Conservation (phyloP, 768 basidiomycete species). For the Lyophyllum shimeji region DNA sequence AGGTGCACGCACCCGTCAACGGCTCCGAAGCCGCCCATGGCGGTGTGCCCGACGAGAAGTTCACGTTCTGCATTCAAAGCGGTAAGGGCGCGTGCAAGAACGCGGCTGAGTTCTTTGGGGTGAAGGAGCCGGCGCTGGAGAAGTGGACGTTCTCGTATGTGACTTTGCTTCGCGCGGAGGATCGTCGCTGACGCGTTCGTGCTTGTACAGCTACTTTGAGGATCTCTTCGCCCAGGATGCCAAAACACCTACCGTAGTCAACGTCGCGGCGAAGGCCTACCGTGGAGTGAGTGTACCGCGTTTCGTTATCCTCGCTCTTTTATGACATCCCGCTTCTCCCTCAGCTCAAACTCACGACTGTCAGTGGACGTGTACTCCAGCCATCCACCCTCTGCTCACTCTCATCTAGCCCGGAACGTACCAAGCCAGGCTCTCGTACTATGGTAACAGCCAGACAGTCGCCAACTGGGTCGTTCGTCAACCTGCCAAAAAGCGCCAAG, state of each 20-base stretch:
- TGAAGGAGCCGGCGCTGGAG: constrained; percentile 32
- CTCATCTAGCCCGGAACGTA: constrained; percentile 36
- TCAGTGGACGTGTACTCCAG: constrained; percentile 7
- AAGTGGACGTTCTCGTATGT: constrained; percentile 42
- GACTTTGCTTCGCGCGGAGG: not conserved
- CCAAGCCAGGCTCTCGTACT: constrained; percentile 36
- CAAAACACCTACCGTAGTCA: constrained; percentile 29
- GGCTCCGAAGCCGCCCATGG: constrained; percentile 34
- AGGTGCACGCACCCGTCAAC: constrained; percentile 43
- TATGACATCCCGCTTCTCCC: not conserved
- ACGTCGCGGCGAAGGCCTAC: constrained; percentile 42
- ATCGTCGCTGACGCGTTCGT: not conserved
- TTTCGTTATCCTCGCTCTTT: not conserved
- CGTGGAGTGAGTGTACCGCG: constrained; percentile 31
- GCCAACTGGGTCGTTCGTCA: constrained; percentile 39
- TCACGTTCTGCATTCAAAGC: constrained; percentile 37
- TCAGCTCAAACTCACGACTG: constrained; percentile 29
- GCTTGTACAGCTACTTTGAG: constrained; percentile 36
- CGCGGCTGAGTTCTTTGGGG: constrained; percentile 34
- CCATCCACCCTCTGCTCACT: not conserved
- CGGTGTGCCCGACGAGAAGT: constrained; percentile 37
- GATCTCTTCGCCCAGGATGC: constrained; percentile 43
- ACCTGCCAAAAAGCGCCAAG: constrained; percentile 31
- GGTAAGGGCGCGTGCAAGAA: constrained; percentile 32
- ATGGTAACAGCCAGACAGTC: constrained; percentile 31